phyloP scores from a whole-genome alignment of 345 rosid species.

The rapeseed (Brassica napus) region DNA sequence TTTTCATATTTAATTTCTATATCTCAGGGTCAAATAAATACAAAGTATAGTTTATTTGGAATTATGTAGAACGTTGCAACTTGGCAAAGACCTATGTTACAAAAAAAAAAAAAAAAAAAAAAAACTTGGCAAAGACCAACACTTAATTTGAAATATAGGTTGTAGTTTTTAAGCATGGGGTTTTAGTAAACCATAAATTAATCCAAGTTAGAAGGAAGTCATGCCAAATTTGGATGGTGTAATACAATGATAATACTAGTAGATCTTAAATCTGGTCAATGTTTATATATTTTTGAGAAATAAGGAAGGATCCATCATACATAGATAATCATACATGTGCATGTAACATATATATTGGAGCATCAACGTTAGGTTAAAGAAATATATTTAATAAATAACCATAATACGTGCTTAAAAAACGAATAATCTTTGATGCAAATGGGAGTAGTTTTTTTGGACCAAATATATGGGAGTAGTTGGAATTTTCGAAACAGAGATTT shows the following conservation, averaged over 20 bases:
- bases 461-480: slow-evolving; percentile 27
- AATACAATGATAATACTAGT: neutral
- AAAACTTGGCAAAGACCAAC: neutral
- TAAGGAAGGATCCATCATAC: neutral
- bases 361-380: neutral
- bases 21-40: slow-evolving; percentile 16
- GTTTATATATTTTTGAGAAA: neutral
- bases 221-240: slow-evolving; percentile 1
- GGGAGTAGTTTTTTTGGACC: neutral
- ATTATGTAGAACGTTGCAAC: neutral
- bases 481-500: slow-evolving; percentile 14
- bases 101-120: too few species aligned
- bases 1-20: neutral
- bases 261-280: neutral
- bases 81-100: neutral
- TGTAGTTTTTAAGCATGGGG: neutral
- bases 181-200: neutral
- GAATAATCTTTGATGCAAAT: neutral
- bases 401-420: neutral
- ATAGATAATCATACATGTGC: neutral
- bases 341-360: neutral
- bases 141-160: neutral
- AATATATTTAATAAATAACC: neutral
- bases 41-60: neutral
- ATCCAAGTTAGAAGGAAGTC: neutral